Evolutionary conservation across 108 stramenopile genomes (phyloP).

Genomic region (Schizochytrium sp.): DNA sequence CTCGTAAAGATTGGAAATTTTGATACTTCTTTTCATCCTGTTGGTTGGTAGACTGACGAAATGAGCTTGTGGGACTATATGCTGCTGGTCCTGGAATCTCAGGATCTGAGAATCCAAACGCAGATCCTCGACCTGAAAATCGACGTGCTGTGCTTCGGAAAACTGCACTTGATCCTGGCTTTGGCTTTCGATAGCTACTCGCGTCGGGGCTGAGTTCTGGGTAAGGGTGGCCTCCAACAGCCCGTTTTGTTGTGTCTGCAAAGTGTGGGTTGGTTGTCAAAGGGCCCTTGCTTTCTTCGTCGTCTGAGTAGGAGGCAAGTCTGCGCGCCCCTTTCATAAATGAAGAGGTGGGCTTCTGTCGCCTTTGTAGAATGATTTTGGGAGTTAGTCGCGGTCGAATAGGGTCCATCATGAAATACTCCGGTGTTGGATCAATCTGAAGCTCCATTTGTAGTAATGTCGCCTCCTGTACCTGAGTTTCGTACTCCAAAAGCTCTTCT

Average conservation of each 20-base stretch:
- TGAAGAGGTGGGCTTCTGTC: neutral
- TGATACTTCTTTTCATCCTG: too few species aligned
- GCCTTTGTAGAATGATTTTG: neutral
- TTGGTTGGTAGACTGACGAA: neutral
- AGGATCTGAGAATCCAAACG: conserved; percentile 8
- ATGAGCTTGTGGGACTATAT: neutral
- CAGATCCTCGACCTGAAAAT: conserved; percentile 3
- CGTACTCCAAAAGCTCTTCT: neutral
- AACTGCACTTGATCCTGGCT: neutral
- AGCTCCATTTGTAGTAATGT: conserved; percentile 33
- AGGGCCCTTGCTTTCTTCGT: neutral
- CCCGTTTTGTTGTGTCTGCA: neutral
- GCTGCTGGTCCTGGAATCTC: conserved; percentile 11
- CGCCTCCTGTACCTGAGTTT: conserved; percentile 4
- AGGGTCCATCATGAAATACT: conserved; percentile 2
- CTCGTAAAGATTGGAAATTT: too few species aligned
- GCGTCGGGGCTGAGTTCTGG: neutral
- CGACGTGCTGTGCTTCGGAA: neutral
- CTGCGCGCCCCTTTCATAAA: neutral
- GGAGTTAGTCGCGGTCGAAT: conserved; percentile 17
- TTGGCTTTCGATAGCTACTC: neutral
- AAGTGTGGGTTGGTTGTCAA: neutral
- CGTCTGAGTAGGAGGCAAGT: neutral
- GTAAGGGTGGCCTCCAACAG: neutral
- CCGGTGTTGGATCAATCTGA: conserved; percentile 32